phyloP scores from a whole-genome alignment of 805 yeast genomes.

The Cyberlindnera mycetangii region DNA sequence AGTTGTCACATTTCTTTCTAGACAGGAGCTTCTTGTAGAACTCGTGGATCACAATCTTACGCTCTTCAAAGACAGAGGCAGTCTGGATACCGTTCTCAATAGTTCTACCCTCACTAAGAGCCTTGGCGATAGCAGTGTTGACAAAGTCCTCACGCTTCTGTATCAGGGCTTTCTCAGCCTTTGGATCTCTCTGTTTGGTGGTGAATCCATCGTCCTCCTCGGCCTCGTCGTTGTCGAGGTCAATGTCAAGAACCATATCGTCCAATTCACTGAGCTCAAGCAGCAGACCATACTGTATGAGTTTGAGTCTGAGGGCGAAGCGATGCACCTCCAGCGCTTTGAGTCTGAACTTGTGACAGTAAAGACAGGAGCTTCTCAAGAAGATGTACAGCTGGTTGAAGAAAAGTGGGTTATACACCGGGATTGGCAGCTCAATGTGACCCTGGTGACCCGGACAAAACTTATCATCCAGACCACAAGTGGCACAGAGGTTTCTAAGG shows the following conservation, averaged over 20 bases:
- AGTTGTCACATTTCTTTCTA: conserved; percentile 90
- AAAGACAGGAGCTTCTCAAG: conserved; percentile 81
- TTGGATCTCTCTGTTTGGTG: conserved; percentile 32
- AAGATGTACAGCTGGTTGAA: conserved; percentile 87
- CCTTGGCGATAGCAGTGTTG: conserved; percentile 63
- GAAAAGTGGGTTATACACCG: conserved; percentile 92
- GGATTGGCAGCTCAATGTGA: conserved; percentile 93
- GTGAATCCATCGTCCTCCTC: conserved; percentile 37
- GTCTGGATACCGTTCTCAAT: conserved; percentile 68
- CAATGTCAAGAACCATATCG: conserved; percentile 41
- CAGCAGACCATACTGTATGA: conserved; percentile 85
- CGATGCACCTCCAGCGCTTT: conserved; percentile 68
- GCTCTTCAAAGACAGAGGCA: conserved; percentile 82
- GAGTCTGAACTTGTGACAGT: conserved; percentile 84
- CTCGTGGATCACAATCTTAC: conserved; percentile 70
- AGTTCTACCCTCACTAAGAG: conserved; percentile 74
- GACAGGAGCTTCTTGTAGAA: conserved; percentile 70
- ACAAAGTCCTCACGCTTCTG: conserved; percentile 68
- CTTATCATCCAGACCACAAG: conserved; percentile 93
- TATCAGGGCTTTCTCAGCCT: conserved; percentile 45
- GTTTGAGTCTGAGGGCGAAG: conserved; percentile 69
- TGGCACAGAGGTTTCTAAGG: conserved; percentile 77
- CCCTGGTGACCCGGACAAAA: conserved; percentile 99
- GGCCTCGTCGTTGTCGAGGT: conserved; percentile 47
- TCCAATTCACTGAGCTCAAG: conserved; percentile 76